Evolutionary conservation across 495 filamentous ascomycete species (phyloP), one percentile per base, ranked within the genome.

Genomic region (Diplogelasinospora grovesii): DNA sequence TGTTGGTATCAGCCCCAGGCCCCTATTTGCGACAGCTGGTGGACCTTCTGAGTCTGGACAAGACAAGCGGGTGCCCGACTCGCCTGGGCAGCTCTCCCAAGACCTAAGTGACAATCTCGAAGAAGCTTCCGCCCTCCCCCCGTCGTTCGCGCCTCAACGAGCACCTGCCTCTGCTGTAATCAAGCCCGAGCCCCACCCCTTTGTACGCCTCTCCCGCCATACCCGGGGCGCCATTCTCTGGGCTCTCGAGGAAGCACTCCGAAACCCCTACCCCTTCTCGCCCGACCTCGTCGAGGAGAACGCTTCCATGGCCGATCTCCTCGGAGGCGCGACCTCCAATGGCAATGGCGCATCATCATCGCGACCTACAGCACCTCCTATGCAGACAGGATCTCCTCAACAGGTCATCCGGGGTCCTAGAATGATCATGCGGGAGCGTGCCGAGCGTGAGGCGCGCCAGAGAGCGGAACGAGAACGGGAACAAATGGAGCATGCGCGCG

Each of bases 231-330:
- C 92, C 13, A 88, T 98, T 56, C 82, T 87, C 46, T 95, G 81
- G 73, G 78, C 87, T 5, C 78, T 97, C 32, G 90, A 98, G 68
- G 86, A 90, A 65, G 92, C 85, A 31, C 73, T 96, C 35, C 82
- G 89, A 35, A 77, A 79, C 26, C 90, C 92, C 1, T 74, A 88
- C 42, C 73, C 78, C 8, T 92, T 98, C 64, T 89, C 89, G 3
- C 74, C 86, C 11, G 89, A 94, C 58, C 71, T 77, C 29, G 76
- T 82, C 39, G 92, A 98, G 71, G 81, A 90, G 72, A 87, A 89
- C 82, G 89, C 90, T 53, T 77, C 81, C 48, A 97, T 98, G 92
- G 82, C 92, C 50, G 85, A 94, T 63, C 68, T 94, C 53, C 69
- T 76, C 57, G 72, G 72, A 53, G 75, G 76, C 44, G 55, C 60